Base-by-base conservation (phyloP, 1,139 yeast species). In the Debaryomyces subglobosus region DNA sequence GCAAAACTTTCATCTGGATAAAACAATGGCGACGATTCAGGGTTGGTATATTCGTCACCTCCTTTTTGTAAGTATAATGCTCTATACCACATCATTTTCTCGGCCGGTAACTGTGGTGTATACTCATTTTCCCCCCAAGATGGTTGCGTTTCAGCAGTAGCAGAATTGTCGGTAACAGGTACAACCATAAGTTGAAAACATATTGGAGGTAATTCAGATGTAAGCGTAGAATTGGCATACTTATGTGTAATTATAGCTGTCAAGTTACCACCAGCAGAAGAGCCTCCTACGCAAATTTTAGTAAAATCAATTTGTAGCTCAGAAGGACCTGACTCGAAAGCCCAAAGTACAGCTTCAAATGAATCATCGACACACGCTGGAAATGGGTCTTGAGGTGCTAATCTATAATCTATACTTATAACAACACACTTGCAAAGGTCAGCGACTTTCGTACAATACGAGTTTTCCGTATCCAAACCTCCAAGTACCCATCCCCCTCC, bases 401-500 rank as follows among this genome's bases (percentile, higher is more conserved):
- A 59, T 35, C 81, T 54, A 56, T 77, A 77, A 53, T 77, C 79
- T 7, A 76, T 71, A 12, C 69, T 61, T 23, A 73, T 57, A 12
- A 73, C 78, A 8, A 71, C 56, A 50, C 78, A 71, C 39, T 67
- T 51, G 16, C 72, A 65, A 44, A 59, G 50, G 25, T 68, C 69
- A 16, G 77, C 75, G 36, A 72, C 58, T 47, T 74, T 72, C 8
- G 80, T 68, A 51, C 80, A 76, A 57, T 65, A 73, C 2, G 76
- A 68, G 61, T 77, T 76, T 49, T 78, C 82, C 4, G 81, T 72
- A 46, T 51, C 59, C 42, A 77, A 72, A 44, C 65, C 63, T 3
- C 82, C 81, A n/a, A 78, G 63, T 1, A 72, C 78, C 77, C 79
- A 76, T 5, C 75, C 76, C 27, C 79, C 79, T n/a, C 82, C 82